These are phyloP conservation scores for Saksenaea oblongispora DNA, from an alignment of 371 early-diverging fungal species.

Conservation along the genomic window DNA sequence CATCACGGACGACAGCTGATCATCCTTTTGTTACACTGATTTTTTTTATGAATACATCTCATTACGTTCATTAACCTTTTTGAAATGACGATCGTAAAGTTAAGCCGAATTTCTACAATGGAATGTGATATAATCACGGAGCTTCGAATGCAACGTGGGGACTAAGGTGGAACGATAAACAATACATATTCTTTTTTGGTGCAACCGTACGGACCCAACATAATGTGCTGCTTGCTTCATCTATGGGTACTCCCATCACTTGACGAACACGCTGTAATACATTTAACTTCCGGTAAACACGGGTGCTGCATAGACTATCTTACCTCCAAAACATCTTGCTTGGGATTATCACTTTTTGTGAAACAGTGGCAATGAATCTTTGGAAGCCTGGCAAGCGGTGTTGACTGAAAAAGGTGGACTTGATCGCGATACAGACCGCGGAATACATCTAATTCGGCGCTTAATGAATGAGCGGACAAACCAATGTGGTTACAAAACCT, in stretches of 20 bases:
- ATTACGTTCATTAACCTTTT: not conserved
- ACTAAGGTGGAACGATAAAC: conserved; percentile 79
- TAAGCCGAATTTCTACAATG: not conserved
- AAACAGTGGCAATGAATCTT: conserved; percentile 93
- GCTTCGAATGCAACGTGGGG: conserved; percentile 49
- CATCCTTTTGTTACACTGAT: not conserved
- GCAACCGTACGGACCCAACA: conserved; percentile 90
- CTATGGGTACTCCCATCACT: conserved; percentile 45
- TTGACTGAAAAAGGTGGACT: conserved; percentile 28
- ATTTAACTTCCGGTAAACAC: not conserved
- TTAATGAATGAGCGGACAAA: not conserved
- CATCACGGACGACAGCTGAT: not conserved
- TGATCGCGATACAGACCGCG: conserved; percentile 60
- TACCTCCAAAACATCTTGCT: conserved; percentile 65
- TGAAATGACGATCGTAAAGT: not conserved
- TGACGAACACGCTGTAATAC: conserved; percentile 48
- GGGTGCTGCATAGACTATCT: conserved; percentile 1
- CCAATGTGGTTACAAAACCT: conserved; percentile 38
- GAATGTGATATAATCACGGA: not conserved
- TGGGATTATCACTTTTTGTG: conserved; percentile 72
- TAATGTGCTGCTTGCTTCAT: conserved; percentile 44
- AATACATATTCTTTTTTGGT: conserved; percentile 97
- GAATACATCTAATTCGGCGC: conserved; percentile 59
- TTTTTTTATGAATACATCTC: not conserved
- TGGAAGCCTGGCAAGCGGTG: conserved; percentile 56